phyloP scores from a whole-genome alignment of 306 rosid genomes.

The Calophaca sinica region DNA sequence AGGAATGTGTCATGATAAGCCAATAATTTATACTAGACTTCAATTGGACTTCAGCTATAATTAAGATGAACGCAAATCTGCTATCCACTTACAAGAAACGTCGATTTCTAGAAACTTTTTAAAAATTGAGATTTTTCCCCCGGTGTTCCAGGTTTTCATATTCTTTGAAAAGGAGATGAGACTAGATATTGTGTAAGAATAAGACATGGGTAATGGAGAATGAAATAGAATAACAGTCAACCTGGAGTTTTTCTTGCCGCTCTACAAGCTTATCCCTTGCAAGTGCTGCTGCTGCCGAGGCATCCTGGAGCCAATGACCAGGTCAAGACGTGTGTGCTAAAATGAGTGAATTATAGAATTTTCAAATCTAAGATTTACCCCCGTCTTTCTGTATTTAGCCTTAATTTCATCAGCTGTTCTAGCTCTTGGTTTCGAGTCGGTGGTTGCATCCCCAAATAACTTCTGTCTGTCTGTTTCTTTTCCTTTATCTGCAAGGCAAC shows the following conservation, averaged over 20 bases:
- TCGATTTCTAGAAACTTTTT: not conserved
- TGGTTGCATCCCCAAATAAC: constrained; percentile 62
- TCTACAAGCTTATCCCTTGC: constrained; percentile 82
- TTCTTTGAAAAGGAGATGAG: constrained; percentile 19
- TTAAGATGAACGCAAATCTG: constrained; percentile 38
- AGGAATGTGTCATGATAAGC: not conserved
- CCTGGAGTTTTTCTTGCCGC: constrained; percentile 86
- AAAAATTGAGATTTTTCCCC: constrained; percentile 4
- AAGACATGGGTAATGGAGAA: constrained; percentile 22
- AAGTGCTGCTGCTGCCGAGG: constrained; percentile 71
- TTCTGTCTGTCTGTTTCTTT: constrained; percentile 67
- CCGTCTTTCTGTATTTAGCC: constrained; percentile 84
- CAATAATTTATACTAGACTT: not conserved
- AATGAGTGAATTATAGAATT: constrained; percentile 35
- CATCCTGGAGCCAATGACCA: constrained; percentile 64
- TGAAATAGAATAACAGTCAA: constrained; percentile 45
- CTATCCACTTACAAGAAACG: constrained; percentile 19
- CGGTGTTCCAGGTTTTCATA: constrained; percentile 18
- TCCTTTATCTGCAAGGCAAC: constrained; percentile 57
- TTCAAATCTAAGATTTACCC: constrained; percentile 50
- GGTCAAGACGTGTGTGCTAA: constrained; percentile 45
- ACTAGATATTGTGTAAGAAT: constrained; percentile 12
- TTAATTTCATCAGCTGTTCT: constrained; percentile 87
- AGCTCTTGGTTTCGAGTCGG: constrained; percentile 59
- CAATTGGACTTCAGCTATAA: constrained; percentile 28